Base-by-base conservation (phyloP, 805 yeast species). In the Suhomyces canberraensis region DNA sequence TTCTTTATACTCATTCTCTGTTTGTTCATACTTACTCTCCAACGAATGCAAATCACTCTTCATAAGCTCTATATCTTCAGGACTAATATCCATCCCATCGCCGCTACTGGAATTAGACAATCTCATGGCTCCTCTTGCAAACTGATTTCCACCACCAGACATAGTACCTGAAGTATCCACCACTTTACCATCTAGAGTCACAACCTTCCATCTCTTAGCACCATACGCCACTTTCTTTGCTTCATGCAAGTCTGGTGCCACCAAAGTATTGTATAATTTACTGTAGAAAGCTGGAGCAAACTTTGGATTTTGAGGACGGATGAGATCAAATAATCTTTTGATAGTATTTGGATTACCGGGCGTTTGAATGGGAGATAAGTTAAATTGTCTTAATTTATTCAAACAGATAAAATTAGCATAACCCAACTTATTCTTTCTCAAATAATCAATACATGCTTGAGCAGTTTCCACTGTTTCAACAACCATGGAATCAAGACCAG, bases 91-190 rank as follows among this genome's bases (percentile, higher is more conserved):
- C 38, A 46, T 39, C 3, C 48, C 52, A 16, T 48, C 50, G 3
- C 55, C 44, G 6, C 42, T 42, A 1, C 64, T 48, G 4, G 64
- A 61, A 14, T 75, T 68, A 1, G 66, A 54, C 27, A 73, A 61
- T 40, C 72, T 78, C 95, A 93, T 88, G 2, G 84, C 81, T 4
- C 98, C 98, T 34, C 74, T 74, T 13, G 75, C 71, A 7, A 72
- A 75, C 26, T 74, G 67, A 37, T 71, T 75, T 36, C 98, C 98
- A 62, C 99, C 99, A 50, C 99, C 99, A 31, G 95, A 79, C 81
- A 95, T 81, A 1, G 97, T 86, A 60, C 99, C 99, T 2, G 95
- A 84, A 11, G 82, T 79, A 51, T 90, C 97, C 39, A 93, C 91
- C 16, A 93, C 66, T 49, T 88, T 84, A 16, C 99, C 99, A 57